Conservation (phyloP, 257 asterid genomes). For the Solanum sitiens region DNA sequence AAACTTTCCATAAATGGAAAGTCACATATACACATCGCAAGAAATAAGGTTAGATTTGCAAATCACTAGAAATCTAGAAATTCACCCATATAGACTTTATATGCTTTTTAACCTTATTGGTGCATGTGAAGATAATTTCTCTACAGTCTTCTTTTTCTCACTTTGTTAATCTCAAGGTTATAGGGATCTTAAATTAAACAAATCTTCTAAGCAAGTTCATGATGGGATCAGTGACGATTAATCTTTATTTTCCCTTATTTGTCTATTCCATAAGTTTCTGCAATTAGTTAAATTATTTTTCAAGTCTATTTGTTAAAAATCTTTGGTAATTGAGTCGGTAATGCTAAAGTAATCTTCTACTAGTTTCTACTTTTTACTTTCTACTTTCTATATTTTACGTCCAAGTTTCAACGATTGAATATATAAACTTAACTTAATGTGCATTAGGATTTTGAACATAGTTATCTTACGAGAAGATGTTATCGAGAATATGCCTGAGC, state of each 20-base stretch:
- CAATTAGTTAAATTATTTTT: not conserved
- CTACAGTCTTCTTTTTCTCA: not conserved
- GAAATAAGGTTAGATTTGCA: constrained; percentile 16
- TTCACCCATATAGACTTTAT: constrained; percentile 30
- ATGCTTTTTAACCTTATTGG: constrained; percentile 21
- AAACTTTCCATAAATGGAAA: constrained; percentile 34
- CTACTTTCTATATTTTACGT: not conserved
- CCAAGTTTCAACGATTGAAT: not conserved
- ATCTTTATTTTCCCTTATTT: not conserved
- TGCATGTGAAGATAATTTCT: constrained; percentile 13
- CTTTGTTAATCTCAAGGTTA: constrained; percentile 53
- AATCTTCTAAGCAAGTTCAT: not conserved
- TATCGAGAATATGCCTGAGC: no score
- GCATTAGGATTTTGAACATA: no score
- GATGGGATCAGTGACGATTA: constrained; percentile 20
- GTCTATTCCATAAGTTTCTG: not conserved
- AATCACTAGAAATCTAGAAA: constrained; percentile 19
- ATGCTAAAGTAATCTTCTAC: not conserved
- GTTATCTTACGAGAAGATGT: not conserved
- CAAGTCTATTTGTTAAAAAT: not conserved
- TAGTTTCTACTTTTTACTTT: not conserved
- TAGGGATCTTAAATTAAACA: not conserved
- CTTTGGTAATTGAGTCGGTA: not conserved
- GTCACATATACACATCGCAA: constrained; percentile 10
- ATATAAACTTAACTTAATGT: no score